Evolutionary conservation across 106 monocot species (phyloP).

Genomic region (Narthecium ossifragum): DNA sequence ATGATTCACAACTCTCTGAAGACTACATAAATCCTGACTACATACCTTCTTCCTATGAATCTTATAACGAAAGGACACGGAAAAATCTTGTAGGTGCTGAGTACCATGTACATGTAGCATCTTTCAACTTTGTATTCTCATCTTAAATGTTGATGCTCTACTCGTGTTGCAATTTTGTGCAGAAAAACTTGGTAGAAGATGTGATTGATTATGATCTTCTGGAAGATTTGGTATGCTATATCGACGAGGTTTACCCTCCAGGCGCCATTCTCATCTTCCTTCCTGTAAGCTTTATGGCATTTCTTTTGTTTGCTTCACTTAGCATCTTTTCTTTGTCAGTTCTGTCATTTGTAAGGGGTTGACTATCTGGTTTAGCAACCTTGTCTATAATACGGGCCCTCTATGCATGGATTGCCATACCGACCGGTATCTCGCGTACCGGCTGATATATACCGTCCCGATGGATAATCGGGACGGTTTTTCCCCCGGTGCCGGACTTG

Average conservation of each 20-base stretch:
- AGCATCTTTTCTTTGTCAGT: too few relatives aligned
- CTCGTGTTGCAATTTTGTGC: conserved; percentile 17
- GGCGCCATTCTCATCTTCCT: conserved; percentile 97
- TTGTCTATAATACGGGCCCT: too few relatives aligned
- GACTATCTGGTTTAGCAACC: too few relatives aligned
- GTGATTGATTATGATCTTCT: conserved; percentile 90
- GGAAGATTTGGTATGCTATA: conserved; percentile 88
- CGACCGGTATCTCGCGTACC: too few relatives aligned
- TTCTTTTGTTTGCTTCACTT: neutral
- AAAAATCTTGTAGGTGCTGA: conserved; percentile 63
- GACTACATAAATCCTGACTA: conserved; percentile 83
- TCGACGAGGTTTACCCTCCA: conserved; percentile 66
- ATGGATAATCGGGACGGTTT: too few relatives aligned
- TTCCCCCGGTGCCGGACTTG: too few relatives aligned
- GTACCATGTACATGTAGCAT: neutral
- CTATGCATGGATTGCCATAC: too few relatives aligned
- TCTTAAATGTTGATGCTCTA: neutral
- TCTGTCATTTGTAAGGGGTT: too few relatives aligned
- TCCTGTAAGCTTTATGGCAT: conserved; percentile 46
- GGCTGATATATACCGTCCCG: too few relatives aligned
- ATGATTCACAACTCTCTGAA: conserved; percentile 61
- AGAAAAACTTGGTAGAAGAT: conserved; percentile 92
- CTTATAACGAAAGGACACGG: conserved; percentile 71
- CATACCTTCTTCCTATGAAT: conserved; percentile 30
- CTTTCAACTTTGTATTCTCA: neutral